Base-by-base conservation (phyloP, 371 early-diverging fungal species). In the Saksenaea oblongispora region DNA sequence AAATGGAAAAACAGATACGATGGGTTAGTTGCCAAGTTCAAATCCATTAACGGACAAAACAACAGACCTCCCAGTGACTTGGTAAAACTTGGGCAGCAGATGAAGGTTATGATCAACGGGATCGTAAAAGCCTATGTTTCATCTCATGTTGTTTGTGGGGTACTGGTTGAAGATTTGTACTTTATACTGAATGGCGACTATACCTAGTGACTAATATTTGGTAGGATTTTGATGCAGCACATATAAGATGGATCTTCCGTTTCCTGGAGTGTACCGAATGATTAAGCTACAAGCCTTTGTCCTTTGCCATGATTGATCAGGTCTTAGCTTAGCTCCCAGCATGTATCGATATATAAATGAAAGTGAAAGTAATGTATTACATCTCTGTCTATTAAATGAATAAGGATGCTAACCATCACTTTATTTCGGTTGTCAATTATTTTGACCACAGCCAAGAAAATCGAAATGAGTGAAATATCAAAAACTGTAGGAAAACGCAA, bases 1-100 rank as follows among this genome's bases (percentile, higher is more conserved):
- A 44, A 44, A 47, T 47, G 51, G 22, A 47, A 22, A 26, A 47
- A 22, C 11, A 47, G 22, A 22, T 47, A 47, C 24, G 47, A 47
- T 47, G 22, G n/a, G 22, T 47, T 47, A 47, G 47, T 47, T 47
- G 47, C 24, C 47, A 22, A 26, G 22, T 47, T 47, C 47, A 47
- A 47, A 22, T 10, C 47, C 10, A 47, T 47, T 47, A 47, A 47
- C 22, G 22, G 47, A 47, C 26, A 22, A 47, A 47, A 47, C 24
- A 47, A 26, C 47, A 47, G 47, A 47, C 47, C 47, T 47, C 0
- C 22, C 7, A 47, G 47, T 47, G 44, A 47, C 18, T 22, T 18
- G 18, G 47, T 47, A n/a, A 47, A 47, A 47, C 47, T 47, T 47
- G 47, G 47, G 47, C 47, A 47, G 47, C 47, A 18, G 17, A 47